Evolutionary conservation across 1,284 basidiomycete species (phyloP).

Genomic region (Trichosporon sp.): DNA sequence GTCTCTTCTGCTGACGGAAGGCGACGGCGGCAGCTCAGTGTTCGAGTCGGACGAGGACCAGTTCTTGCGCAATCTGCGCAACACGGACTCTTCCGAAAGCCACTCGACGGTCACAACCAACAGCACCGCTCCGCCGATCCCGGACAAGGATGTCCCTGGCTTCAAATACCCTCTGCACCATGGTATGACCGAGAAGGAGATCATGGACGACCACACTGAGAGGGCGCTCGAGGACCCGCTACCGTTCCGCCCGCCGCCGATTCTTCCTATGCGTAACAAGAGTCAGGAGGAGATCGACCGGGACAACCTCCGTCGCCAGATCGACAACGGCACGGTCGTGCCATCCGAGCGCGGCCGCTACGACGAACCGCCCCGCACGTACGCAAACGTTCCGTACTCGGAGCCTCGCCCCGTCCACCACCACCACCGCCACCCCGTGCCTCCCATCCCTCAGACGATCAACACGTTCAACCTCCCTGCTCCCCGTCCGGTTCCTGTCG

Average conservation of each 20-base stretch:
- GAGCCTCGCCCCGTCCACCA: not conserved
- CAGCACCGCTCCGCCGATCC: not conserved
- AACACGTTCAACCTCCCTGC: not conserved
- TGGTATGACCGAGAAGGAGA: not conserved
- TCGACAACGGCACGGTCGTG: not conserved
- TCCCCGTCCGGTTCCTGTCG: not conserved
- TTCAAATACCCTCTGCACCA: not conserved
- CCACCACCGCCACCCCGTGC: not conserved
- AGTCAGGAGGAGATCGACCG: not conserved
- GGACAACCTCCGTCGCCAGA: not conserved
- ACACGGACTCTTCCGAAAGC: not conserved
- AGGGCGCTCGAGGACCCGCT: not conserved
- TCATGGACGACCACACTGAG: not conserved
- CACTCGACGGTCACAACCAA: not conserved
- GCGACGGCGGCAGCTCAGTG: not conserved
- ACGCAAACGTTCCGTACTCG: not conserved
- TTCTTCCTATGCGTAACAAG: not conserved
- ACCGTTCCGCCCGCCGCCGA: not conserved
- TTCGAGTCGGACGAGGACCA: not conserved
- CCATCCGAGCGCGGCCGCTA: not conserved
- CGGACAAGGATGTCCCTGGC: not conserved
- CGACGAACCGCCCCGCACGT: not conserved
- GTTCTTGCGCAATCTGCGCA: not conserved
- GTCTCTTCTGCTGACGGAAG: not conserved
- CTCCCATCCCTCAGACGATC: not conserved